A percentile compares a stretch with the other conserved stretches of the same genome.
Evolutionary conservation across 305 asterid species (phyloP).

Genomic region (Solanum hybrid): DNA sequence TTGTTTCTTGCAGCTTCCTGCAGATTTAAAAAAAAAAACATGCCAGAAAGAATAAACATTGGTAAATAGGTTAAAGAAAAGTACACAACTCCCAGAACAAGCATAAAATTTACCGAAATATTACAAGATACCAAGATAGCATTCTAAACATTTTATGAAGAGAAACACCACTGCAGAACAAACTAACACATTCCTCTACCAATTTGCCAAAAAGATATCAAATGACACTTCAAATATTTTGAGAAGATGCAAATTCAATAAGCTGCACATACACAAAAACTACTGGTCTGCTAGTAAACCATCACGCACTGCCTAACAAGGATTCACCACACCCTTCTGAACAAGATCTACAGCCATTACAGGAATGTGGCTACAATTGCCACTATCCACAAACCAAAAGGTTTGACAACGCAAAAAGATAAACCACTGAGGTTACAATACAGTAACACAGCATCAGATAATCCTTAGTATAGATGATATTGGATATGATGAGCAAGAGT

Average conservation of each 20-base stretch:
- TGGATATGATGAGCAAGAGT: background rate
- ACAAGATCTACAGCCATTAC: background rate
- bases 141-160: background rate
- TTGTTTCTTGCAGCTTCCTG: slow-evolving; percentile 76
- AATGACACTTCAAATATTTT: background rate
- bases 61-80: background rate
- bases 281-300: background rate
- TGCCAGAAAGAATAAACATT: background rate
- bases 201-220: background rate
- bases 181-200: background rate
- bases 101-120: background rate
- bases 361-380: background rate
- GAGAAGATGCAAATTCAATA: background rate
- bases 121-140: background rate
- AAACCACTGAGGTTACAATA: background rate
- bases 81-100: background rate
- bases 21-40: background rate
- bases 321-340: background rate
- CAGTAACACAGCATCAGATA: background rate
- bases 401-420: background rate
- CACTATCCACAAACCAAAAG: background rate
- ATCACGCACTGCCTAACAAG: background rate
- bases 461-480: background rate
- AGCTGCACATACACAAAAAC: background rate
- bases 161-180: background rate